A percentile compares a stretch with the other conserved stretches of the same genome.
phyloP scores from a whole-genome alignment of 2,329 filamentous ascomycete genomes.

The Stachybotrys echinatus region DNA sequence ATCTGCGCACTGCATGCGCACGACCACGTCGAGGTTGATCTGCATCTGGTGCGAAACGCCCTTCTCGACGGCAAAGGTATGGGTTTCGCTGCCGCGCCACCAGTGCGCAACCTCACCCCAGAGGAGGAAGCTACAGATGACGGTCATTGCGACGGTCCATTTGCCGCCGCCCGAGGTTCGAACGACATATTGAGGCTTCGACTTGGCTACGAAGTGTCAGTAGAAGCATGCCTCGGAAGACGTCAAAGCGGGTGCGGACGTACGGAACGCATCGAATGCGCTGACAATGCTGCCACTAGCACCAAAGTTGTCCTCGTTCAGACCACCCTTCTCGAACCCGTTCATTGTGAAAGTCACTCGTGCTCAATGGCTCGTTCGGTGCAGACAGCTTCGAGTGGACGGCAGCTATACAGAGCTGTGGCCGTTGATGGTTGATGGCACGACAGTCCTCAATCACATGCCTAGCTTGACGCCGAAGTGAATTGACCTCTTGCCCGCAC shows the following conservation, averaged over 20 bases:
- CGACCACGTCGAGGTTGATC: constrained; percentile 91
- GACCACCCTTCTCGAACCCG: constrained; percentile 60
- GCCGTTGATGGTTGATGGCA: not conserved
- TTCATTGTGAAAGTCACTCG: constrained; percentile 53
- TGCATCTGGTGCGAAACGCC: constrained; percentile 82
- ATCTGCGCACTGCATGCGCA: constrained; percentile 81
- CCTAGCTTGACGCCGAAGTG: not conserved
- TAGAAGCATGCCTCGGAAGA: not conserved
- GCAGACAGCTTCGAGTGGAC: too few relatives aligned
- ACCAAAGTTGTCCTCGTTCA: constrained; percentile 77
- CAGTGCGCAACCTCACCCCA: constrained; percentile 75
- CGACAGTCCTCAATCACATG: not conserved
- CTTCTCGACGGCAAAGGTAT: constrained; percentile 92
- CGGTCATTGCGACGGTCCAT: constrained; percentile 80
- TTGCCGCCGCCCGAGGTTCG: constrained; percentile 82
- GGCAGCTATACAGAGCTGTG: not conserved
- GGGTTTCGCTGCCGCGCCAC: constrained; percentile 78
- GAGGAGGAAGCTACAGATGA: constrained; percentile 70
- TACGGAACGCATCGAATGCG: constrained; percentile 97
- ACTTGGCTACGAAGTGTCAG: constrained; percentile 65
- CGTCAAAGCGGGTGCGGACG: constrained; percentile 23
- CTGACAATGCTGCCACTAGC: constrained; percentile 67
- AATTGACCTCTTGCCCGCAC: not conserved
- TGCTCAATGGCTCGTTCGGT: not conserved
- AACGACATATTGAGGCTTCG: constrained; percentile 87